A percentile compares a stretch with the other conserved stretches of the same genome.
These are phyloP conservation scores for Apiospora phragmitis DNA, from an alignment of 2,329 filamentous ascomycete genomes.

Conservation along the genomic window DNA sequence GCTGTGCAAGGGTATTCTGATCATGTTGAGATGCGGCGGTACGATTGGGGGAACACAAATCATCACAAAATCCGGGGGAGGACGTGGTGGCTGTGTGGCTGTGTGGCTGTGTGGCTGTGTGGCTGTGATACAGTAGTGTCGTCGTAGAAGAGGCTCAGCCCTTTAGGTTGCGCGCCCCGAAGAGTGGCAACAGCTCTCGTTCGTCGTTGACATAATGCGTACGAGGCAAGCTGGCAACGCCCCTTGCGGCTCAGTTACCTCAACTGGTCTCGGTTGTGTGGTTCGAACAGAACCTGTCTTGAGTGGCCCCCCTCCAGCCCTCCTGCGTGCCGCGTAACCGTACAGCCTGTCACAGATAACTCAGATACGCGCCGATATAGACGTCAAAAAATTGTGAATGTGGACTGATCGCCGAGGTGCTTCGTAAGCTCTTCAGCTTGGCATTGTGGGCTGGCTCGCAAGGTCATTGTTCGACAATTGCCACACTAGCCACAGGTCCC, in stretches of 20 bases:
- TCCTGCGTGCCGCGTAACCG: not conserved
- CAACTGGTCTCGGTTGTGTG: not conserved
- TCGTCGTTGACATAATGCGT: not conserved
- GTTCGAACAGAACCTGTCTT: not conserved
- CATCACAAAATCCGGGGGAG: not conserved
- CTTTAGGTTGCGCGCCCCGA: not conserved
- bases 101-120: not conserved
- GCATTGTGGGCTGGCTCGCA: not conserved
- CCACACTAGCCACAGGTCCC: not conserved
- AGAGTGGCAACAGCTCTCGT: not conserved
- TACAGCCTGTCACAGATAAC: not conserved
- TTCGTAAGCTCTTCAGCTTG: conserved; percentile 6
- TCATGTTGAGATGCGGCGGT: not conserved
- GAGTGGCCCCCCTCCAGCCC: too few relatives aligned
- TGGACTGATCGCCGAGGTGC: conserved; percentile 1
- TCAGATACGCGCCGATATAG: not conserved
- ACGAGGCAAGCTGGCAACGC: too few relatives aligned
- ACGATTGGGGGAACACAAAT: not conserved
- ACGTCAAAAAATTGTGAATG: not conserved
- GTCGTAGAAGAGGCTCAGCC: not conserved
- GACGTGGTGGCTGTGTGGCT: not conserved
- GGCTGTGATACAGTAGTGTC: not conserved
- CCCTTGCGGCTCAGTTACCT: not conserved
- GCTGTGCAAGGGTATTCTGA: not conserved
- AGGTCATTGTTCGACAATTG: not conserved